Evolutionary conservation across 768 basidiomycete species (phyloP).

Genomic region (Xerocomellus chrysenteron): DNA sequence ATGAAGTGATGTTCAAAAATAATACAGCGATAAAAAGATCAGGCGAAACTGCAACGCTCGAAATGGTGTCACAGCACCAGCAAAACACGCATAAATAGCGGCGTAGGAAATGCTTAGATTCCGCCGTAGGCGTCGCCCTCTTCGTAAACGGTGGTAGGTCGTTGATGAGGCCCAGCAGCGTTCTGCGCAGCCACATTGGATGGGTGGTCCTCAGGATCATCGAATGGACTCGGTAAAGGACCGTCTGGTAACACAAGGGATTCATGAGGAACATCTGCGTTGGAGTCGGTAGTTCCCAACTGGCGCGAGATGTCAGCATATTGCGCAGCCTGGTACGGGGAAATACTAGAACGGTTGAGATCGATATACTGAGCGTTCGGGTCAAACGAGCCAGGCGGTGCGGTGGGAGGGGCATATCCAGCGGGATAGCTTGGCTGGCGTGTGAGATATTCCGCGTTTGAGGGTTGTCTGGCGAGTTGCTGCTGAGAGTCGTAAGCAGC

Average conservation of each 20-base stretch:
- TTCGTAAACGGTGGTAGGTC: constrained; percentile 54
- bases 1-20: constrained; percentile 10
- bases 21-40: constrained; percentile 26
- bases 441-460: constrained; percentile 22
- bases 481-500: constrained; percentile 29
- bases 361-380: constrained; percentile 54
- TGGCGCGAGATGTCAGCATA: constrained; percentile 68
- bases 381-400: constrained; percentile 17
- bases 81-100: constrained; percentile 4
- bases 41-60: constrained; percentile 14
- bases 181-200: constrained; percentile 10
- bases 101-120: constrained; percentile 39
- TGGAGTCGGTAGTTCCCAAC: constrained; percentile 39
- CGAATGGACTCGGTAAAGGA: constrained; percentile 32
- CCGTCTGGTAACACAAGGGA: constrained; percentile 15
- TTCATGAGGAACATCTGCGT: constrained; percentile 15
- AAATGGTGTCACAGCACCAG: constrained; percentile 11
- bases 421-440: constrained; percentile 17
- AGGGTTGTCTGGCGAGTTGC: constrained; percentile 26
- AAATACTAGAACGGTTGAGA: constrained; percentile 64
- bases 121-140: constrained; percentile 71
- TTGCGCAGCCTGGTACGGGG: constrained; percentile 74
- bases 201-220: constrained; percentile 27
- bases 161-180: constrained; percentile 26
- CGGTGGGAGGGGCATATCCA: constrained; percentile 9